Conservation (phyloP, 257 asterid genomes). For the Rehmannia glutinosa region DNA sequence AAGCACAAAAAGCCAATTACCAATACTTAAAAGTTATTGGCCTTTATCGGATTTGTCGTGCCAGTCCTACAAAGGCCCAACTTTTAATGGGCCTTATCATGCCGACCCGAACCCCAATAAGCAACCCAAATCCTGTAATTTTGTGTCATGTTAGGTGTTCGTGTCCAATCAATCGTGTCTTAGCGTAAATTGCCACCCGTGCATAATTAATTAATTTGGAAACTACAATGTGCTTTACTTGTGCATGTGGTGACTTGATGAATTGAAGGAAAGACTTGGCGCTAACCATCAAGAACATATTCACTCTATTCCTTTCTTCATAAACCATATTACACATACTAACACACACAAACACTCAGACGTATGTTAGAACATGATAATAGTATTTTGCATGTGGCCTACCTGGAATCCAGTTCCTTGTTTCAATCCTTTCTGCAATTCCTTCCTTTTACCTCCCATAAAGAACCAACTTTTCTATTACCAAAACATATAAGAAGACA, state of each 20-base stretch:
- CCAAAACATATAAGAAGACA: background rate
- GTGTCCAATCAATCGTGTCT: no score
- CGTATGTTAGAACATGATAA: background rate
- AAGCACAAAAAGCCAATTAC: no score
- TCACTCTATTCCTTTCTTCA: conserved; percentile 56
- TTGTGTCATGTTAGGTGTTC: no score
- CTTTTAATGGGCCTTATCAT: no score
- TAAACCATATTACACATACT: background rate
- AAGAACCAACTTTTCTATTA: conserved; percentile 13
- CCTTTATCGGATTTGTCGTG: no score
- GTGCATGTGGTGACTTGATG: conserved; percentile 15
- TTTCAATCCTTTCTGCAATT: conserved; percentile 32
- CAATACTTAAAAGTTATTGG: no score
- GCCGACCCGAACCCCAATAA: no score
- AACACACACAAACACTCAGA: background rate
- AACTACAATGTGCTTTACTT: conserved; percentile 39
- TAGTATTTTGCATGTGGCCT: background rate
- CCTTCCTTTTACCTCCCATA: conserved; percentile 48
- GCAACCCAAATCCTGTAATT: no score
- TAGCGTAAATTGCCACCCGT: no score
- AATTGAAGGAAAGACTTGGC: conserved; percentile 26
- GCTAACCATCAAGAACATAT: conserved; percentile 25
- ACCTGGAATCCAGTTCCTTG: conserved; percentile 55
- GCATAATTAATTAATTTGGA: background rate
- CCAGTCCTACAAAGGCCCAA: no score